Evolutionary conservation across 768 basidiomycete genomes (phyloP).

Genomic region (Naganishia randhawae): DNA sequence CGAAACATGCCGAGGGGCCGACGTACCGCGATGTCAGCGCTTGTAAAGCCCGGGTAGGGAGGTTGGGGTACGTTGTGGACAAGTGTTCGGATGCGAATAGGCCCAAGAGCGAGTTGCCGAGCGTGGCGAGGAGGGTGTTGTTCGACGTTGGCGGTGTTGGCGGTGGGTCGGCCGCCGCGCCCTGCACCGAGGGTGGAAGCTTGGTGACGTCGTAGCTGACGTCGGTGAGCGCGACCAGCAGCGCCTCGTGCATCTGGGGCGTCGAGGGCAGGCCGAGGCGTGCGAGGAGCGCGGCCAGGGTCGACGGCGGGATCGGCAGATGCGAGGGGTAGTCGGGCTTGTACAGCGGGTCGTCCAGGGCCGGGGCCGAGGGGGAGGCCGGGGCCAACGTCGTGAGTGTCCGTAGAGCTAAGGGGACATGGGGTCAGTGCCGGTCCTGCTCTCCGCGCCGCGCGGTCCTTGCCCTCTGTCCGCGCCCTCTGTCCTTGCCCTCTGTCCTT

Average conservation of each 20-base stretch:
- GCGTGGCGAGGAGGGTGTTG: conserved; percentile 68
- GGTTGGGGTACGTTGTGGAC: conserved; percentile 74
- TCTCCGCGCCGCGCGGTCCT: no score
- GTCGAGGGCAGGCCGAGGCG: conserved; percentile 38
- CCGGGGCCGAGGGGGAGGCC: background rate
- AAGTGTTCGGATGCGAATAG: conserved; percentile 83
- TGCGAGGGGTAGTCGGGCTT: conserved; percentile 27
- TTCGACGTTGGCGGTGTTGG: conserved; percentile 52
- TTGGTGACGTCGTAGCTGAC: conserved; percentile 35
- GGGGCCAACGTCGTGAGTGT: background rate
- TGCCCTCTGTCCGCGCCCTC: no score
- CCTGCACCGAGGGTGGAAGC: conserved; percentile 3
- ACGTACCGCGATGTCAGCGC: conserved; percentile 88
- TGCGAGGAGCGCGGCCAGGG: conserved; percentile 44
- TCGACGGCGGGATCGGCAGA: conserved; percentile 34
- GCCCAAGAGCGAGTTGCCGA: conserved; percentile 86
- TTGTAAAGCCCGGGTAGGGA: conserved; percentile 86
- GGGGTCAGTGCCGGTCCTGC: no score
- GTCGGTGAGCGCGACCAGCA: conserved; percentile 45
- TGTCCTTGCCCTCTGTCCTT: no score
- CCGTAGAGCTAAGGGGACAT: no score
- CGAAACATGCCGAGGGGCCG: conserved; percentile 75
- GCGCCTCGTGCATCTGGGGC: conserved; percentile 32
- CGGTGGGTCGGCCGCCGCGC: background rate
- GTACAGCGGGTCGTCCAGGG: conserved; percentile 29